phyloP scores from a whole-genome alignment of 306 rosid species.

The Chamaecrista fasciculata region DNA sequence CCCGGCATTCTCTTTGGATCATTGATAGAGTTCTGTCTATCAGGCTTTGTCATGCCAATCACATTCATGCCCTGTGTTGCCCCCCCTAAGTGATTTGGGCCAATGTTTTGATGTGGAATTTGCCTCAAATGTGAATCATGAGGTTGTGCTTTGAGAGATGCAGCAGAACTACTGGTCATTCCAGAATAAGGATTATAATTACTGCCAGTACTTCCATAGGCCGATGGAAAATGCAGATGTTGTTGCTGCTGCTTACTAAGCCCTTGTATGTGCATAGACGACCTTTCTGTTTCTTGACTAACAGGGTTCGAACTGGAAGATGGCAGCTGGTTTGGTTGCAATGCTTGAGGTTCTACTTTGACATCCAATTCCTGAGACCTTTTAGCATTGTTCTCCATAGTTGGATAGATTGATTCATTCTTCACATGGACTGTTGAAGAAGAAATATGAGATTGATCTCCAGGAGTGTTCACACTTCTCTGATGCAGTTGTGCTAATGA shows the following conservation, averaged over 20 bases:
- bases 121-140: slow-evolving; percentile 73
- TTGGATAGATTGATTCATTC: slow-evolving; percentile 1
- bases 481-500: slow-evolving; percentile 72
- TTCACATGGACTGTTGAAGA: slow-evolving; percentile 48
- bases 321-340: slow-evolving; percentile 52
- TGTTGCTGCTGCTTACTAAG: slow-evolving; percentile 70
- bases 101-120: slow-evolving; percentile 60
- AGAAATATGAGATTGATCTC: slow-evolving; percentile 53
- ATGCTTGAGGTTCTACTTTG: slow-evolving; percentile 49
- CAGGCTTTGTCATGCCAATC: slow-evolving; percentile 51
- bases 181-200: slow-evolving; percentile 66
- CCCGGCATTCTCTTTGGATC: slow-evolving; percentile 70
- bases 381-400: slow-evolving; percentile 48
- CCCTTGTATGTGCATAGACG: slow-evolving; percentile 59
- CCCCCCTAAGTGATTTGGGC: slow-evolving; percentile 57
- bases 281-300: slow-evolving; percentile 66
- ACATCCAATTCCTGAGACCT: slow-evolving; percentile 51
- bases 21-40: slow-evolving; percentile 46
- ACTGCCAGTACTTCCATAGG: slow-evolving; percentile 60
- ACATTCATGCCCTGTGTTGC: slow-evolving; percentile 45
- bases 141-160: slow-evolving; percentile 57
- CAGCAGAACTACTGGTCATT: slow-evolving; percentile 49
- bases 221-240: slow-evolving; percentile 61
- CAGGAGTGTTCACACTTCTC: slow-evolving; percentile 56
- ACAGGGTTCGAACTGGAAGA: slow-evolving; percentile 45